A percentile compares a stretch with the other conserved stretches of the same genome.
Conservation (phyloP, 2,329 filamentous ascomycete genomes). For the Nakataea oryzae region DNA sequence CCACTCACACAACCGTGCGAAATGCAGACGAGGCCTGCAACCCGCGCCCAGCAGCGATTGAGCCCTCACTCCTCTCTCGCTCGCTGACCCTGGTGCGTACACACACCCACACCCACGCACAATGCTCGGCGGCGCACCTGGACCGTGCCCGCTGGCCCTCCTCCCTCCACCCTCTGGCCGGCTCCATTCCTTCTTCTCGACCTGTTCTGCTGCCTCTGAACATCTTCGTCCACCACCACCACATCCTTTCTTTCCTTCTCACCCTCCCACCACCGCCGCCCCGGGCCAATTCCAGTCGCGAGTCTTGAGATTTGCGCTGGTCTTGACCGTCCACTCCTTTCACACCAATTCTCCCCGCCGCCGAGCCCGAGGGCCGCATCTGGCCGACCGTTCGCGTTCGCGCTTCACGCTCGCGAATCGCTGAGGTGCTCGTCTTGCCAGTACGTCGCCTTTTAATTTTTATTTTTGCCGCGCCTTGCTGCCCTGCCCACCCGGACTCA, state of each 20-base stretch:
- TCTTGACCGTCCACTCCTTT: slow-evolving; percentile 51
- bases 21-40: neutral
- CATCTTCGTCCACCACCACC: slow-evolving; percentile 1
- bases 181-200: neutral
- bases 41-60: neutral
- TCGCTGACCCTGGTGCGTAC: neutral
- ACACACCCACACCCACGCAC: neutral
- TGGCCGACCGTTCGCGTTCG: neutral
- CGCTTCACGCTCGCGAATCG: slow-evolving; percentile 3
- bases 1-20: neutral
- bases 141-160: neutral
- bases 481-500: neutral
- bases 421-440: neutral
- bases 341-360: neutral
- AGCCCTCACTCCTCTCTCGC: neutral
- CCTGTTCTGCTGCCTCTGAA: slow-evolving; percentile 1
- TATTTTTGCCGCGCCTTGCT: neutral
- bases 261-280: slow-evolving; percentile 17
- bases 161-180: neutral
- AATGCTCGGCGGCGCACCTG: neutral
- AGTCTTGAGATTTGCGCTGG: slow-evolving; percentile 43
- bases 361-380: neutral
- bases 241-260: neutral
- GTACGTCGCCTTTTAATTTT: neutral
- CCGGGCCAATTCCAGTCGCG: slow-evolving; percentile 48